Percentiles rank a stretch among this genome's conserved stretches.
Evolutionary conservation across 108 stramenopile species (phyloP).

Genomic region (Skeletonema tropicum): DNA sequence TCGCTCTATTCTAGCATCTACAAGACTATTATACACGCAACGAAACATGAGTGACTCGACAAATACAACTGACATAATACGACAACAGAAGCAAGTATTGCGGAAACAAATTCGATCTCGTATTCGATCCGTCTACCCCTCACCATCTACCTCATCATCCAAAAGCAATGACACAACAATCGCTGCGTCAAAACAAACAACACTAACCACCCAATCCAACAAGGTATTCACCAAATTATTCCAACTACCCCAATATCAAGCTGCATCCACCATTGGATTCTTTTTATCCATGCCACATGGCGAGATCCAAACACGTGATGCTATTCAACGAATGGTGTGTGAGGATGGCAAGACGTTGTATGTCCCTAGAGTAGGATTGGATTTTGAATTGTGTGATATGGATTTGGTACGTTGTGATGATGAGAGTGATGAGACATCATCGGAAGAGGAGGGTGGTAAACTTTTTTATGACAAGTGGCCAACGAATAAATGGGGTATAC

Average conservation of each 20-base stretch:
- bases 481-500: slow-evolving; percentile 88
- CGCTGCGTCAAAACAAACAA: not conserved
- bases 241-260: slow-evolving; percentile 67
- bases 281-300: slow-evolving; percentile 88
- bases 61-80: not conserved
- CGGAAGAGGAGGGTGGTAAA: not conserved
- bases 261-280: slow-evolving; percentile 72
- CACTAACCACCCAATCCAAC: slow-evolving; percentile 49
- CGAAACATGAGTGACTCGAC: not conserved
- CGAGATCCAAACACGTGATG: slow-evolving; percentile 79
- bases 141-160: not conserved
- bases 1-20: not conserved
- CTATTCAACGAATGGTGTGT: slow-evolving; percentile 32
- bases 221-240: slow-evolving; percentile 67
- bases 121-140: slow-evolving; percentile 30
- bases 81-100: slow-evolving; percentile 42
- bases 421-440: not conserved
- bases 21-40: not conserved
- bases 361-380: slow-evolving; percentile 86
- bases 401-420: slow-evolving; percentile 62
- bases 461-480: slow-evolving; percentile 82
- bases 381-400: slow-evolving; percentile 89
- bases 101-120: slow-evolving; percentile 65
- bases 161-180: not conserved
- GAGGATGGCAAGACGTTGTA: slow-evolving; percentile 69